A percentile compares a stretch with the other conserved stretches of the same genome.
These are phyloP conservation scores for Immersiporthe knoxdaviesiana DNA, from an alignment of 2,329 filamentous ascomycete genomes.

Conservation along the genomic window DNA sequence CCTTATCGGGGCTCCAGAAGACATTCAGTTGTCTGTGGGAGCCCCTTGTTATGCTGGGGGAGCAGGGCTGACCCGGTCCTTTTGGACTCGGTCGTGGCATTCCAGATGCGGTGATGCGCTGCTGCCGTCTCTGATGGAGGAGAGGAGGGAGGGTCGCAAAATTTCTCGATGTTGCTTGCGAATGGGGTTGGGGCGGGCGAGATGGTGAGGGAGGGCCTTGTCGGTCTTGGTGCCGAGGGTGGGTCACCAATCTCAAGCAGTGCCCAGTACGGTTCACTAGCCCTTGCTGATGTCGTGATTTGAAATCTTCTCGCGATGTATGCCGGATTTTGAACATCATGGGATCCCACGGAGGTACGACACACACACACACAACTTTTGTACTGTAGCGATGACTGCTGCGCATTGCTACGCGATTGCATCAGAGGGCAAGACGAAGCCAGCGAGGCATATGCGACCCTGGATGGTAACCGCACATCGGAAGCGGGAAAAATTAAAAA, in stretches of 20 bases:
- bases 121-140: conserved; percentile 4
- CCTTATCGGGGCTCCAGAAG: conserved; percentile 19
- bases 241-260: conserved; percentile 1
- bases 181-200: conserved; percentile 6
- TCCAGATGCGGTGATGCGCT: conserved; percentile 21
- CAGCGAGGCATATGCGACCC: neutral
- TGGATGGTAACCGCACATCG: neutral
- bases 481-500: conserved; percentile 8
- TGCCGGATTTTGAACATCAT: neutral
- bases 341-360: neutral
- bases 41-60: conserved; percentile 24
- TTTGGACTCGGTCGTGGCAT: conserved; percentile 19
- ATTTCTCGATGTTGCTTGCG: conserved; percentile 14
- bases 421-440: no score
- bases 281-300: neutral
- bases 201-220: conserved; percentile 15
- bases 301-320: neutral
- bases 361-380: neutral
- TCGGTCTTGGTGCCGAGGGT: conserved; percentile 21
- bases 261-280: neutral
- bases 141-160: neutral
- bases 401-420: neutral
- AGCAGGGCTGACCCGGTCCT: conserved; percentile 28
- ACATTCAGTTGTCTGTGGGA: conserved; percentile 23
- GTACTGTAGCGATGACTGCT: neutral